phyloP scores from a whole-genome alignment of 306 rosid genomes.

The Prunus campanulata region DNA sequence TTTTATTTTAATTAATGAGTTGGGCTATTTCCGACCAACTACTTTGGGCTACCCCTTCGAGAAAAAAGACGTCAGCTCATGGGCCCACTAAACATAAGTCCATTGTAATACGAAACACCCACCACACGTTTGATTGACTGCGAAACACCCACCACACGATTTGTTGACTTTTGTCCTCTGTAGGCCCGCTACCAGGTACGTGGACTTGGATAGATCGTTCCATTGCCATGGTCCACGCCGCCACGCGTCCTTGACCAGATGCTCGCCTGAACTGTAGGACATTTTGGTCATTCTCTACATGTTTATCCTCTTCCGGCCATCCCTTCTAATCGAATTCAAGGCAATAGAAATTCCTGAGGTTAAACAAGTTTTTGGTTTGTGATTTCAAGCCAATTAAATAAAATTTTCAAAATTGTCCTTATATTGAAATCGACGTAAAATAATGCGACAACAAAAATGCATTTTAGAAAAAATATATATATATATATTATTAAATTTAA shows the following conservation, averaged over 20 bases:
- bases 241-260: background rate
- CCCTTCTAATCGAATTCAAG: background rate
- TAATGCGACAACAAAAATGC: no score
- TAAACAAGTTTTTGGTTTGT: no score
- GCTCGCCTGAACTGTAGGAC: background rate
- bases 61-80: no score
- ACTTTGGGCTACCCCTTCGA: background rate
- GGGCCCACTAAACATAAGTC: no score
- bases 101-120: background rate
- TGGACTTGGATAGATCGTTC: background rate
- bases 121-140: background rate
- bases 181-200: background rate
- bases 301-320: background rate
- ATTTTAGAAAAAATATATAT: no score
- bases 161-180: background rate
- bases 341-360: no score
- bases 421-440: no score
- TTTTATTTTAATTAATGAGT: background rate
- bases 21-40: slow-evolving; percentile 18
- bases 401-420: no score
- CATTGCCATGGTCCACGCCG: background rate
- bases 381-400: no score
- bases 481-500: no score
- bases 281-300: background rate
- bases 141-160: background rate